These are phyloP conservation scores for Fusarium burgessii DNA, from an alignment of 2,329 filamentous ascomycete genomes.

Conservation along the genomic window DNA sequence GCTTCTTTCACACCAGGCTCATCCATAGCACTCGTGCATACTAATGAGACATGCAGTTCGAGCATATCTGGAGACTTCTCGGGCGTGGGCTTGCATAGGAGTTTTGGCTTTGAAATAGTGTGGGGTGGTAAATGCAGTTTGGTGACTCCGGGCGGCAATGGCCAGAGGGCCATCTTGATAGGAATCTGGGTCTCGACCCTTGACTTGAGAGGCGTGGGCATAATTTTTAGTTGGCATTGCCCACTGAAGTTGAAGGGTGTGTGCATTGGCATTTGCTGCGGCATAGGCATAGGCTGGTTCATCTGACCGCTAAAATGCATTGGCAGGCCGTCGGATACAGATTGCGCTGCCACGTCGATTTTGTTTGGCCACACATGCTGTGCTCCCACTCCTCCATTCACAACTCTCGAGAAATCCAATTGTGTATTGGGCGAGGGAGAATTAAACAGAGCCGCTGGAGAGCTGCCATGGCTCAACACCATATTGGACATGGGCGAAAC, in stretches of 20 bases:
- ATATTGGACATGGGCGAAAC: conserved; percentile 66
- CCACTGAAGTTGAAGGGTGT: conserved; percentile 49
- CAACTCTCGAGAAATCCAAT: conserved; percentile 54
- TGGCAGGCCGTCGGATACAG: conserved; percentile 42
- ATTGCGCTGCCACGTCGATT: conserved; percentile 42
- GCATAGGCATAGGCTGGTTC: conserved; percentile 48
- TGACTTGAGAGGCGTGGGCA: conserved; percentile 81
- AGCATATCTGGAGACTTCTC: conserved; percentile 78
- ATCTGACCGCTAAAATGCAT: conserved; percentile 45
- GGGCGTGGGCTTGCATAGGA: conserved; percentile 79
- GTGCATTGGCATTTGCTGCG: conserved; percentile 48
- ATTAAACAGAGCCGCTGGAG: conserved; percentile 61
- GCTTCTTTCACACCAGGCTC: conserved; percentile 73
- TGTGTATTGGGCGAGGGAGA: conserved; percentile 60
- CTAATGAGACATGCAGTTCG: conserved; percentile 83
- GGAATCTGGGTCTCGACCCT: conserved; percentile 97
- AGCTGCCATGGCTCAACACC: conserved; percentile 64
- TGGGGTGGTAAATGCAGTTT: conserved; percentile 88
- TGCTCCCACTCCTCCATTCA: conserved; percentile 42
- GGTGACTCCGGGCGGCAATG: conserved; percentile 79
- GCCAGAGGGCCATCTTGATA: conserved; percentile 82
- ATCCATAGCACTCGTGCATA: conserved; percentile 93
- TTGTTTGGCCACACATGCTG: conserved; percentile 54
- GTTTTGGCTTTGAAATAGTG: conserved; percentile 94
- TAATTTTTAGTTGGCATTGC: conserved; percentile 66